Percentiles rank a stretch among this genome's conserved stretches.
These are phyloP conservation scores for Apiotrichum mycotoxinovorans DNA, from an alignment of 1,284 basidiomycete genomes.

Conservation along the genomic window DNA sequence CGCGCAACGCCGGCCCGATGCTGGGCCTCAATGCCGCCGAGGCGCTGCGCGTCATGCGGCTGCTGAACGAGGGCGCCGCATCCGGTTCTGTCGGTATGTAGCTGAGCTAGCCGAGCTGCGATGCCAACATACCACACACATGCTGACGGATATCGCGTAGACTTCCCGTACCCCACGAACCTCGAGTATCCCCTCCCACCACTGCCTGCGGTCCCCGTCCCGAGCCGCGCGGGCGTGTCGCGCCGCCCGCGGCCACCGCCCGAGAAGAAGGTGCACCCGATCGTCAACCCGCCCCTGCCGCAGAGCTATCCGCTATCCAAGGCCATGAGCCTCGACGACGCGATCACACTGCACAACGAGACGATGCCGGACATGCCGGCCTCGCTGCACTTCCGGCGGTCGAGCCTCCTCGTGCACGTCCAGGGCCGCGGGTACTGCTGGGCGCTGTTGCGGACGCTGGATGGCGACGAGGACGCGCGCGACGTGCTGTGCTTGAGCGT, in stretches of 20 bases:
- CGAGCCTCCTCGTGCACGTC: conserved; percentile 11
- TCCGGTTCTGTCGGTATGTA: conserved; percentile 10
- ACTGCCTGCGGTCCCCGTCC: conserved; percentile 18
- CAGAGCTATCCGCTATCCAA: background rate
- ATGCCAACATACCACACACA: background rate
- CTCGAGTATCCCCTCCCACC: conserved; percentile 17
- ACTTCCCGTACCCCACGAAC: conserved; percentile 19
- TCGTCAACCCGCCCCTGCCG: conserved; percentile 5
- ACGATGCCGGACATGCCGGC: background rate
- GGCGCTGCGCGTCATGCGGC: conserved; percentile 7
- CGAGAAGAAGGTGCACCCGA: background rate
- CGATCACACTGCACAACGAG: conserved; percentile 5
- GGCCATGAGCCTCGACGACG: background rate
- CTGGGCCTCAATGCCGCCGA: conserved; percentile 1
- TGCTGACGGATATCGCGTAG: conserved; percentile 6
- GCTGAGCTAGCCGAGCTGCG: background rate
- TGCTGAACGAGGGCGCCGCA: conserved; percentile 7
- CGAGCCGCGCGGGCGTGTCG: conserved; percentile 2
- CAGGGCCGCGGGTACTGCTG: conserved; percentile 5
- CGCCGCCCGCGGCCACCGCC: conserved; percentile 4
- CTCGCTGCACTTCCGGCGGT: conserved; percentile 1
- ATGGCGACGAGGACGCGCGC: background rate
- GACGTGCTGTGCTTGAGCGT: conserved; percentile 5
- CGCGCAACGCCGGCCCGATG: background rate
- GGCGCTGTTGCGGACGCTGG: conserved; percentile 8